Percentiles rank a stretch among this genome's conserved stretches.
These are phyloP conservation scores for Carex littledalei DNA, from an alignment of 176 grass and related monocot species.

Conservation along the genomic window DNA sequence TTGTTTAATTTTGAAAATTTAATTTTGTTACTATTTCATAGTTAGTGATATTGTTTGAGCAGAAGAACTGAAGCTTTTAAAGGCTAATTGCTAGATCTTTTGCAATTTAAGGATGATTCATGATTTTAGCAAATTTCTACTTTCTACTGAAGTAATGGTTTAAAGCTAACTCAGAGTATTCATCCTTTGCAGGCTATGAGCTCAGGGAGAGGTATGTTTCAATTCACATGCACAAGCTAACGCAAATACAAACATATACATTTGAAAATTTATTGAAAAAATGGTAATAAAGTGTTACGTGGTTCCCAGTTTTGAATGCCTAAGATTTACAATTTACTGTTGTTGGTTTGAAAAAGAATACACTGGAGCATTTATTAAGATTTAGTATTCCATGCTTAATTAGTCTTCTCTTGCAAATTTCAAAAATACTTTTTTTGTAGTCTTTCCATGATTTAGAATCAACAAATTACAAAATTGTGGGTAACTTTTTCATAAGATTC, in stretches of 20 bases:
- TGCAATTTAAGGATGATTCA: not conserved
- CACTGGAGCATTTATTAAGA: not conserved
- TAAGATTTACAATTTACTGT: not conserved
- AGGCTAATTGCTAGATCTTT: not conserved
- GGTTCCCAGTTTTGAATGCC: not conserved
- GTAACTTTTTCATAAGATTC: not conserved
- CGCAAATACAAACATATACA: not conserved
- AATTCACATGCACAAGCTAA: not conserved
- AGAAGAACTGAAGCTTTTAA: not conserved
- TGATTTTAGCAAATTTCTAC: not conserved
- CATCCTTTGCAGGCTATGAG: constrained; percentile 13
- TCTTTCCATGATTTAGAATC: not conserved
- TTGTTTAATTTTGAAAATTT: not conserved
- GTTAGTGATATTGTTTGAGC: not conserved
- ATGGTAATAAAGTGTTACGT: not conserved
- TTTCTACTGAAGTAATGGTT: not conserved
- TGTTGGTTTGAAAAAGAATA: not conserved
- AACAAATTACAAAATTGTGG: not conserved
- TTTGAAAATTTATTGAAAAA: not conserved
- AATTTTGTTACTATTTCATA: not conserved
- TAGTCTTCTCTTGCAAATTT: not conserved
- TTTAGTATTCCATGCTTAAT: not conserved
- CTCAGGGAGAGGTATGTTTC: constrained; percentile 20
- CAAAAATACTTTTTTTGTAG: not conserved
- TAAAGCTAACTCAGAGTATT: constrained; percentile 5